Evolutionary conservation across 176 grass and related monocot species (phyloP).

Genomic region (Bothriochloa decipiens): DNA sequence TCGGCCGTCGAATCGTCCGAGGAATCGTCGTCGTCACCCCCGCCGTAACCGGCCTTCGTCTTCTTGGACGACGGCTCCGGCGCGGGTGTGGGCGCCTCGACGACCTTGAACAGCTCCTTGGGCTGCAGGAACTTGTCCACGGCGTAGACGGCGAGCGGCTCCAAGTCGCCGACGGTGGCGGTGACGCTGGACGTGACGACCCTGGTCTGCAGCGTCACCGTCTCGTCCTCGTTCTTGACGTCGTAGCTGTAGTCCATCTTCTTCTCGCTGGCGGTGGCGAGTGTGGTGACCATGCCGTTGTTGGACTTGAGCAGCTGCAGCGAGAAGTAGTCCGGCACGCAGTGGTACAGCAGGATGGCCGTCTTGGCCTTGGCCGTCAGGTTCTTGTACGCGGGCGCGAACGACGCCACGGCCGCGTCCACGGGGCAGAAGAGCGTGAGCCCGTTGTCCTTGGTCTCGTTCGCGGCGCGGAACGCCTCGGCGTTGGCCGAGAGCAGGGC

Average conservation of each 20-base stretch:
- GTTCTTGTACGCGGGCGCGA: conserved; percentile 69
- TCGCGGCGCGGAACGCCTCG: conserved; percentile 50
- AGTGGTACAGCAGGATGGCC: conserved; percentile 75
- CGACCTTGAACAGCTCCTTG: conserved; percentile 70
- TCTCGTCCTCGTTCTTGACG: conserved; percentile 58
- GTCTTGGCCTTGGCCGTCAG: conserved; percentile 72
- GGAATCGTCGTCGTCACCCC: conserved; percentile 1
- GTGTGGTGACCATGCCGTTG: conserved; percentile 78
- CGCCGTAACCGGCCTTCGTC: conserved; percentile 23
- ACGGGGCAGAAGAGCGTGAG: conserved; percentile 81
- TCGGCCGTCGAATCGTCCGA: conserved; percentile 35
- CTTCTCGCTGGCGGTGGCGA: conserved; percentile 62
- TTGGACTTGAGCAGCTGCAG: conserved; percentile 67
- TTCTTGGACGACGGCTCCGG: conserved; percentile 60
- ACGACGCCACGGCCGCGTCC: conserved; percentile 61
- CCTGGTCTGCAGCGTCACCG: conserved; percentile 56
- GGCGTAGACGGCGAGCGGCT: conserved; percentile 68
- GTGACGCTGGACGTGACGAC: conserved; percentile 47
- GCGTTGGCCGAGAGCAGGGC: conserved; percentile 52
- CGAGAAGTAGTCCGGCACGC: conserved; percentile 74
- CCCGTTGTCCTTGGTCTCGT: conserved; percentile 66
- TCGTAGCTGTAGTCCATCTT: conserved; percentile 75
- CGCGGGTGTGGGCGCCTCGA: conserved; percentile 36
- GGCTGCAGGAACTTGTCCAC: conserved; percentile 73
- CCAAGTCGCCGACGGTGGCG: conserved; percentile 57